A percentile compares a stretch with the other conserved stretches of the same genome.
These are phyloP conservation scores for Coffea canephora DNA, from an alignment of 257 asterid species.

Conservation along the genomic window DNA sequence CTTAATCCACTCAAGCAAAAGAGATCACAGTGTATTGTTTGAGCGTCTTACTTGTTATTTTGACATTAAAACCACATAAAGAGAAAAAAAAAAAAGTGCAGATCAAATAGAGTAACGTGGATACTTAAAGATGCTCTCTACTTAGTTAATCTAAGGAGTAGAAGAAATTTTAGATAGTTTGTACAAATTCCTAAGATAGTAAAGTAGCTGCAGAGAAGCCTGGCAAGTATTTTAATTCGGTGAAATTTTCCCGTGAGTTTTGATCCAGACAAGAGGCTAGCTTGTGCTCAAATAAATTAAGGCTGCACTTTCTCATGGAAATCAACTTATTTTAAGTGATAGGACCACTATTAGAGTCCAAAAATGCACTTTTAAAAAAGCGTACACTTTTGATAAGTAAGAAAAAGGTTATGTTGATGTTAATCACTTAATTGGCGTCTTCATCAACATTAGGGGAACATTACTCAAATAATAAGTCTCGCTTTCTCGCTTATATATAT, in stretches of 20 bases:
- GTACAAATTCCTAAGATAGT: no score
- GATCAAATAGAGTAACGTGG: not conserved
- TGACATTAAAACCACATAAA: not conserved
- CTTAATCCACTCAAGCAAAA: not conserved
- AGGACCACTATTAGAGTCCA: not conserved
- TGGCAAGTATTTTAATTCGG: not conserved
- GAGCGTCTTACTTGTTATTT: not conserved
- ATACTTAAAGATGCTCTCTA: not conserved
- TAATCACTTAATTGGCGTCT: not conserved
- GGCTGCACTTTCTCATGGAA: not conserved
- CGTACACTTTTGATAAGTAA: no score
- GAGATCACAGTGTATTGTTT: not conserved
- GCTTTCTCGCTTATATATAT: not conserved
- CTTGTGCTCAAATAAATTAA: no score
- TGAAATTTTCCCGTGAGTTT: not conserved
- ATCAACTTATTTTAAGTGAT: not conserved
- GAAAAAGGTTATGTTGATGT: no score
- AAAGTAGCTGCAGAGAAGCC: not conserved
- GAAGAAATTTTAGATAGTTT: not conserved
- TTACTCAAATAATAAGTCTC: not conserved
- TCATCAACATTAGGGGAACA: conserved; percentile 1
- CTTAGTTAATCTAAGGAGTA: not conserved
- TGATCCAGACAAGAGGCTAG: not conserved
- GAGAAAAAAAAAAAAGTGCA: not conserved
- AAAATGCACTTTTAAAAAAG: not conserved